Conservation (phyloP, 2,329 filamentous ascomycete species). For the Alternaria triticina region DNA sequence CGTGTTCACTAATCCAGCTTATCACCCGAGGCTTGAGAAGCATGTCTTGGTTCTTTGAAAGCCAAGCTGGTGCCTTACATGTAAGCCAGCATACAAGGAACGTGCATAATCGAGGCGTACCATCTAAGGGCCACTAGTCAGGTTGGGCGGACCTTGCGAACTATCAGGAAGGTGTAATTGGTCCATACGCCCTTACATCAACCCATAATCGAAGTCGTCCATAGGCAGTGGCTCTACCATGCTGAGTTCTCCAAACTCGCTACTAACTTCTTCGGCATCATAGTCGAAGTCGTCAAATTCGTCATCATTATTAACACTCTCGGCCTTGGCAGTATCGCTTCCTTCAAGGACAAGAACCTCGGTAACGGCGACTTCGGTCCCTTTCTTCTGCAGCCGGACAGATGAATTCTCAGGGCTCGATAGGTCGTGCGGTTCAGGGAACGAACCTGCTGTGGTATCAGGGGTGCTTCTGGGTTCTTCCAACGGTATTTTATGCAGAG, state of each 20-base stretch:
- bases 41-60: background rate
- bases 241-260: slow-evolving; percentile 36
- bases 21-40: background rate
- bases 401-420: background rate
- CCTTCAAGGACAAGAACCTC: slow-evolving; percentile 6
- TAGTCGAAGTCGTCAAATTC: slow-evolving; percentile 8
- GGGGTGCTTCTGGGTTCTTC: background rate
- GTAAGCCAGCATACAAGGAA: background rate
- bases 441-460: background rate
- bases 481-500: background rate
- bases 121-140: background rate
- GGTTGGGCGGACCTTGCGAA: background rate
- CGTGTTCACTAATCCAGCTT: background rate
- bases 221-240: slow-evolving; percentile 37
- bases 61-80: background rate
- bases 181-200: slow-evolving; percentile 21
- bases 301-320: background rate
- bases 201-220: slow-evolving; percentile 32
- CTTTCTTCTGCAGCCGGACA: background rate
- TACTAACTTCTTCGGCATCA: slow-evolving; percentile 25
- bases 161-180: background rate
- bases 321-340: slow-evolving; percentile 1
- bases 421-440: background rate
- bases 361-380: slow-evolving; percentile 14
- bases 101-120: background rate